Evolutionary conservation across 495 filamentous ascomycete species (phyloP).

Genomic region (Penicillium mononematosum): DNA sequence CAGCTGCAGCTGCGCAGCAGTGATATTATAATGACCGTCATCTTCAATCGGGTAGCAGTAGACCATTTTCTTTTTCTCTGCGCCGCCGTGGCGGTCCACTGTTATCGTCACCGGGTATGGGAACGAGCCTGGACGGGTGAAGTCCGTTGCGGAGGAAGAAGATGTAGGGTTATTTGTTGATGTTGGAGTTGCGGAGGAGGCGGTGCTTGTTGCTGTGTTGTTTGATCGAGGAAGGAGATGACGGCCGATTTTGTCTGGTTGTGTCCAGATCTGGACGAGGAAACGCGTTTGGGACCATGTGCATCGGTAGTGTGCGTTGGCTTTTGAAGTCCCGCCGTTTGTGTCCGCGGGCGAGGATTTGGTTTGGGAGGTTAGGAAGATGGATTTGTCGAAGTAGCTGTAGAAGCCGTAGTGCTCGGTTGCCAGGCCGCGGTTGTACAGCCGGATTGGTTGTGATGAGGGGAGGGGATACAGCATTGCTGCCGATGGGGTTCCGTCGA

Average conservation of each 20-base stretch:
- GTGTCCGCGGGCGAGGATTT: slow-evolving; percentile 49
- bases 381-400: slow-evolving; percentile 84
- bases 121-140: slow-evolving; percentile 68
- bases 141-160: slow-evolving; percentile 51
- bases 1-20: slow-evolving; percentile 52
- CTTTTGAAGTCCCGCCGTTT: slow-evolving; percentile 61
- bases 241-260: slow-evolving; percentile 39
- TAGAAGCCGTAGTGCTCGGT: slow-evolving; percentile 95
- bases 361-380: slow-evolving; percentile 65
- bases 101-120: slow-evolving; percentile 84
- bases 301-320: slow-evolving; percentile 64
- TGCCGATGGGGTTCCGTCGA: slow-evolving; percentile 68
- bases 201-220: slow-evolving; percentile 13
- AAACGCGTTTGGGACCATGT: slow-evolving; percentile 84
- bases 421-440: slow-evolving; percentile 76
- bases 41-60: slow-evolving; percentile 64
- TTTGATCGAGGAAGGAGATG: slow-evolving; percentile 39
- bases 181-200: slow-evolving; percentile 22
- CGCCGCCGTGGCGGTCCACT: slow-evolving; percentile 76
- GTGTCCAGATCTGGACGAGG: slow-evolving; percentile 89
- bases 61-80: slow-evolving; percentile 58
- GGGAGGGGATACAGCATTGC: slow-evolving; percentile 67
- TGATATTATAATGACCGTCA: slow-evolving; percentile 51
- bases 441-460: slow-evolving; percentile 71
- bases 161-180: slow-evolving; percentile 21